A percentile compares a stretch with the other conserved stretches of the same genome.
Evolutionary conservation across 768 basidiomycete species (phyloP).

Genomic region (Panus rudis): DNA sequence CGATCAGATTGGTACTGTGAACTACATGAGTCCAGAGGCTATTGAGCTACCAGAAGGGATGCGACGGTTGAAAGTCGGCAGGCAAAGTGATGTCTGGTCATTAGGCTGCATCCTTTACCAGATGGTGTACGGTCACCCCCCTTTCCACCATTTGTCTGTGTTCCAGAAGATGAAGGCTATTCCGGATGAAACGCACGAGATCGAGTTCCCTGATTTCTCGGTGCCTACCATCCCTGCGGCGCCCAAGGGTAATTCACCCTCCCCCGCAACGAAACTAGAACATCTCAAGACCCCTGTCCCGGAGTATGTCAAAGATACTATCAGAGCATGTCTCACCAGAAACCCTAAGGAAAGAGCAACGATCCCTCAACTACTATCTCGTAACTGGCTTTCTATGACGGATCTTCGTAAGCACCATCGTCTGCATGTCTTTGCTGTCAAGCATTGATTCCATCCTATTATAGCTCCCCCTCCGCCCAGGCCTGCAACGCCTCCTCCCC

Average conservation of each 20-base stretch:
- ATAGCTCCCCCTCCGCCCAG: slow-evolving; percentile 21
- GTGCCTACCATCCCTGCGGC: slow-evolving; percentile 41
- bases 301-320: slow-evolving; percentile 67
- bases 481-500: slow-evolving; percentile 10
- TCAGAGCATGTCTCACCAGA: slow-evolving; percentile 75
- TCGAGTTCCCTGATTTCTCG: slow-evolving; percentile 76
- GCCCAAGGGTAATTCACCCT: background rate
- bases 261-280: slow-evolving; percentile 47
- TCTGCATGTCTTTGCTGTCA: slow-evolving; percentile 23
- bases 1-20: slow-evolving; percentile 87
- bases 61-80: slow-evolving; percentile 89
- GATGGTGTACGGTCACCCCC: slow-evolving; percentile 93
- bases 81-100: slow-evolving; percentile 96
- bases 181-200: slow-evolving; percentile 65
- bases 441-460: slow-evolving; percentile 2
- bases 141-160: slow-evolving; percentile 80
- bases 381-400: slow-evolving; percentile 61
- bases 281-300: slow-evolving; percentile 69
- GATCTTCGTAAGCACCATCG: slow-evolving; percentile 46
- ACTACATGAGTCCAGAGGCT: slow-evolving; percentile 99
- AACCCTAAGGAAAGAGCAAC: slow-evolving; percentile 79
- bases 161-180: slow-evolving; percentile 93
- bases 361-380: slow-evolving; percentile 79
- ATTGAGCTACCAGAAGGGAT: slow-evolving; percentile 84
- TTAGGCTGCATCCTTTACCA: slow-evolving; percentile 97